phyloP scores from a whole-genome alignment of 306 rosid species.

The Cyamopsis tetragonoloba region DNA sequence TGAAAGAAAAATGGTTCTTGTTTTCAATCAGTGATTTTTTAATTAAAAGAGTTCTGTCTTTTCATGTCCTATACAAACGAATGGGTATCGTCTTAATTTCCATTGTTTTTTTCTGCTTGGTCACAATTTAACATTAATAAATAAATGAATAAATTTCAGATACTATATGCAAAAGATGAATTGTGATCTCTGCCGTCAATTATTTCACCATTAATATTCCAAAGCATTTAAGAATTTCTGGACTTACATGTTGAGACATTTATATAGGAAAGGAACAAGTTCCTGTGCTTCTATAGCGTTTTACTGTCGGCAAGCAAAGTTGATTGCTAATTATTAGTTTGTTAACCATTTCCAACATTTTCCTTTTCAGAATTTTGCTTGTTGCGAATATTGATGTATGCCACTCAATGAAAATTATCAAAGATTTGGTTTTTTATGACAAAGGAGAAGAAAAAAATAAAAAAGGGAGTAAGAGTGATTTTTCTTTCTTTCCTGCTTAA shows the following conservation, averaged over 20 bases:
- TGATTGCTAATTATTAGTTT: background rate
- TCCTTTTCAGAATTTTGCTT: too few species aligned
- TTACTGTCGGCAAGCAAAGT: background rate
- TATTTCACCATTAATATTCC: background rate
- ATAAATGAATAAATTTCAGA: background rate
- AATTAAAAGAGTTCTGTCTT: constrained; percentile 6
- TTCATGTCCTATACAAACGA: background rate
- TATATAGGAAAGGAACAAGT: too few species aligned
- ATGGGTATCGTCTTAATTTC: constrained; percentile 24
- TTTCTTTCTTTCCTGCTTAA: too few species aligned
- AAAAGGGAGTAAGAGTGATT: too few species aligned
- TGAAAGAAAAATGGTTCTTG: background rate
- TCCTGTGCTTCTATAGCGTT: background rate
- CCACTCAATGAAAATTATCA: background rate
- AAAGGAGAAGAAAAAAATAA: background rate
- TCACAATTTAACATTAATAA: constrained; percentile 12
- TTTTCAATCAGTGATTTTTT: background rate
- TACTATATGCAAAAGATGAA: background rate
- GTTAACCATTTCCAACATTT: background rate
- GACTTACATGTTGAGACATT: too few species aligned
- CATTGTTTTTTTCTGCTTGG: constrained; percentile 16
- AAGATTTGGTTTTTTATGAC: background rate
- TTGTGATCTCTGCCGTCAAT: background rate
- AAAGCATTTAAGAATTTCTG: too few species aligned
- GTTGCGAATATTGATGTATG: background rate